Percentiles rank a stretch among this genome's conserved stretches.
Evolutionary conservation across 78 protist genomes (phyloP).

Genomic region (Protostelium mycophagum): DNA sequence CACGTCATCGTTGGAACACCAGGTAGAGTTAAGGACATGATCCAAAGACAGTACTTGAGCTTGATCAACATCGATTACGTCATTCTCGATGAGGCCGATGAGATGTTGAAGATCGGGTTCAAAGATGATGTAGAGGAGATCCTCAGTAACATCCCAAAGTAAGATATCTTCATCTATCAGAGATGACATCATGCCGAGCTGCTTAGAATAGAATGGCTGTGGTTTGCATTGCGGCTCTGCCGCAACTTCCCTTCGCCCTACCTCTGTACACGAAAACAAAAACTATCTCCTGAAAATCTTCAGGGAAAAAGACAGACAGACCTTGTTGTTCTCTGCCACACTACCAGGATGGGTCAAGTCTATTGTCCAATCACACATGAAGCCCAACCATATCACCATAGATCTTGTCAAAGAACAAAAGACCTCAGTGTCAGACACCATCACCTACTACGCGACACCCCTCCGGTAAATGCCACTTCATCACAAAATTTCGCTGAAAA

Average conservation of each 20-base stretch:
- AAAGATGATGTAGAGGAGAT: background rate
- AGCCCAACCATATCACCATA: background rate
- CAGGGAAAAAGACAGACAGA: slow-evolving; percentile 22
- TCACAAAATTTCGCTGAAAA: background rate
- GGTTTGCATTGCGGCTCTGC: no score
- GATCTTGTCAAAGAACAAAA: background rate
- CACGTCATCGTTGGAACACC: slow-evolving; percentile 25
- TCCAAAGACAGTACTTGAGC: background rate
- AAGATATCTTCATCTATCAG: background rate
- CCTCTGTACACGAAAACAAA: no score
- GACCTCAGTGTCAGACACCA: background rate
- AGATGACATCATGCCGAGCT: no score
- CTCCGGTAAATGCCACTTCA: background rate
- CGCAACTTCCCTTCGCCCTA: no score
- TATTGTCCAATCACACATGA: background rate
- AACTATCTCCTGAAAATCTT: background rate
- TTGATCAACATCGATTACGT: background rate
- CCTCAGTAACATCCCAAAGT: background rate
- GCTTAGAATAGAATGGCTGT: no score
- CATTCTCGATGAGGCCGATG: slow-evolving; percentile 63
- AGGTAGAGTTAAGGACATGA: slow-evolving; percentile 61
- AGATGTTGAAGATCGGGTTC: slow-evolving; percentile 55
- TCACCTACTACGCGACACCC: background rate
- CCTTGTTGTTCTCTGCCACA: slow-evolving; percentile 63
- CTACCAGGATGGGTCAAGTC: slow-evolving; percentile 20